These are phyloP conservation scores for Geotrichum cucujoidarum DNA, from an alignment of 1,139 yeast species.

Conservation along the genomic window DNA sequence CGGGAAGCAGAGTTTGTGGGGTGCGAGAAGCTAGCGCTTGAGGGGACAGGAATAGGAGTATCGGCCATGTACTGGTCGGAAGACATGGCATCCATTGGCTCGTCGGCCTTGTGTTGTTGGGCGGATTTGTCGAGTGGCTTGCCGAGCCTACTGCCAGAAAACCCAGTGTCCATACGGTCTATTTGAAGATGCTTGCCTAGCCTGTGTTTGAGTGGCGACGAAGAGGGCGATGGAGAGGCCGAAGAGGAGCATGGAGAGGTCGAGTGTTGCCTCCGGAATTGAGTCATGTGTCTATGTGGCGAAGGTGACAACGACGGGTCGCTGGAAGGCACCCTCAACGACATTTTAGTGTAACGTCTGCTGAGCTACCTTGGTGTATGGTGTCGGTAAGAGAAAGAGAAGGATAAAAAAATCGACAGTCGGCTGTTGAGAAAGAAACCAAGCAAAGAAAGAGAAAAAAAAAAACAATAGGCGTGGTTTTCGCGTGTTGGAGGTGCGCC, in stretches of 20 bases:
- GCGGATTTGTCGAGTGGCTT: neutral
- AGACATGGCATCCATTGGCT: neutral
- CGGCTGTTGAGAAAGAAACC: neutral
- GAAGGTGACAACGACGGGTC: conserved; percentile 19
- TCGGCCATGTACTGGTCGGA: conserved; percentile 15
- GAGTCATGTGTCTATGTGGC: conserved; percentile 17
- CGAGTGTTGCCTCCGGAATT: conserved; percentile 13
- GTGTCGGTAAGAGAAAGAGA: neutral
- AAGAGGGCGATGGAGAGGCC: conserved; percentile 14
- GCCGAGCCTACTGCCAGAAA: neutral
- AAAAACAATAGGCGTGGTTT: neutral
- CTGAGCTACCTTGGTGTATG: neutral
- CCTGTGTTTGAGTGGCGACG: conserved; percentile 14
- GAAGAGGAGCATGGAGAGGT: conserved; percentile 14
- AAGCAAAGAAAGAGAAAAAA: neutral
- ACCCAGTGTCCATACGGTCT: conserved; percentile 1
- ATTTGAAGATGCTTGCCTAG: conserved; percentile 7
- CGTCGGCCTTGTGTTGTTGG: neutral
- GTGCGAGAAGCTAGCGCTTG: neutral
- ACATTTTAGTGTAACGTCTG: conserved; percentile 3
- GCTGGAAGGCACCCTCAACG: conserved; percentile 16
- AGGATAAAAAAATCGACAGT: neutral
- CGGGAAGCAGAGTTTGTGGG: neutral
- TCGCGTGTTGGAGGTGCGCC: neutral
- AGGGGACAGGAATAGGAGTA: neutral